A percentile compares a stretch with the other conserved stretches of the same genome.
Evolutionary conservation across 345 rosid species (phyloP).

Genomic region (Citrus cavaleriei): DNA sequence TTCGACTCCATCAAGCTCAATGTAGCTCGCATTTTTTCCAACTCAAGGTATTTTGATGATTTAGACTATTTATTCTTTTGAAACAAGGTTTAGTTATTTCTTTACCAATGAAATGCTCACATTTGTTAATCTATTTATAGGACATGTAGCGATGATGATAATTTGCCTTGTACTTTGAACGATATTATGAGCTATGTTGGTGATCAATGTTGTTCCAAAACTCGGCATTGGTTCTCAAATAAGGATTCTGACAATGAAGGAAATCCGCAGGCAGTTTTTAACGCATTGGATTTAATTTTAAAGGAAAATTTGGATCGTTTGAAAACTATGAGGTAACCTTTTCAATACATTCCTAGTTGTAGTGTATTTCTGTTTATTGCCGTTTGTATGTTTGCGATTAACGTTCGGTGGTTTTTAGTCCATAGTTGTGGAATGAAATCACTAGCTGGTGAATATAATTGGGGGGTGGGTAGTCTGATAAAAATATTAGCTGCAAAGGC

Average conservation of each 20-base stretch:
- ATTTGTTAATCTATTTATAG: slow-evolving; percentile 6
- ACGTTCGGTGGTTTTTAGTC: neutral
- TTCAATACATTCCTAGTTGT: neutral
- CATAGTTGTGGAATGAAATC: neutral
- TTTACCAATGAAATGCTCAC: neutral
- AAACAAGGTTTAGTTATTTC: no score
- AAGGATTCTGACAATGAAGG: slow-evolving; percentile 26
- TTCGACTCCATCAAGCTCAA: slow-evolving; percentile 42
- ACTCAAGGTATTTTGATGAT: slow-evolving; percentile 15
- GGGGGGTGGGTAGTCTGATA: no score
- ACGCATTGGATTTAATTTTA: slow-evolving; percentile 52
- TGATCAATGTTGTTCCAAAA: slow-evolving; percentile 15
- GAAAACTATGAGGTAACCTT: slow-evolving; percentile 53
- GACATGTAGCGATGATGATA: slow-evolving; percentile 24
- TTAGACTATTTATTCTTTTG: no score
- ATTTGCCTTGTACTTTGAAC: slow-evolving; percentile 19
- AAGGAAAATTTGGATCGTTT: slow-evolving; percentile 66
- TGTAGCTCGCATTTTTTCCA: slow-evolving; percentile 28
- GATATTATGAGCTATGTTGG: slow-evolving; percentile 10
- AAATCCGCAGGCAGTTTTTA: slow-evolving; percentile 46
- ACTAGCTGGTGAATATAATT: no score
- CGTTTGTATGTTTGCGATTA: neutral
- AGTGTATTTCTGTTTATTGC: neutral
- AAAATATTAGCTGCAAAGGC: no score
- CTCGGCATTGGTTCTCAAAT: slow-evolving; percentile 33